Evolutionary conservation across 768 basidiomycete genomes (phyloP).

Genomic region (Leccinum disarticulatum): DNA sequence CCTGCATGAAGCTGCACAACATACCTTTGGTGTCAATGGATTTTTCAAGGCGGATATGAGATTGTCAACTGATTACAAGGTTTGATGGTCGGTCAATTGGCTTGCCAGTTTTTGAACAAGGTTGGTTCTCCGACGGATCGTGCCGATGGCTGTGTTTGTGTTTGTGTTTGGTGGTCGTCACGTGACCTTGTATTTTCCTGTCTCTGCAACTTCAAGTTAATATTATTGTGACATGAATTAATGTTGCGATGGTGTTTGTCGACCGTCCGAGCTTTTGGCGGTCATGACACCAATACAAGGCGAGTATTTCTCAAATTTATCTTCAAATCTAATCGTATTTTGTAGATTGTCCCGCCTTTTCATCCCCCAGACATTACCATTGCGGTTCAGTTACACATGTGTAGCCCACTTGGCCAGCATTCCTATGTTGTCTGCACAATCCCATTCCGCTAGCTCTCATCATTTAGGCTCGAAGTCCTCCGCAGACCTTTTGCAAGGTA

Average conservation of each 20-base stretch:
- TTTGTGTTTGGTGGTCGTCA: not conserved
- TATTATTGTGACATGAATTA: slow-evolving; percentile 51
- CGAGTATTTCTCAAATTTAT: slow-evolving; percentile 7
- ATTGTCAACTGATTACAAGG: slow-evolving; percentile 22
- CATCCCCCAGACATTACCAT: not conserved
- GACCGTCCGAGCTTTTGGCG: slow-evolving; percentile 48
- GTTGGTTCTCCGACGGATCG: slow-evolving; percentile 28
- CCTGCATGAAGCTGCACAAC: slow-evolving; percentile 21
- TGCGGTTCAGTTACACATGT: not conserved
- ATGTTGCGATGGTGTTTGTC: slow-evolving; percentile 74
- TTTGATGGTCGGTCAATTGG: slow-evolving; percentile 18
- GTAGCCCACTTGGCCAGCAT: not conserved
- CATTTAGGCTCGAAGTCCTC: not conserved
- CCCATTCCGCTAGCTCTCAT: not conserved
- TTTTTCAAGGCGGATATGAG: slow-evolving; percentile 78
- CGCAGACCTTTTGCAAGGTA: not conserved
- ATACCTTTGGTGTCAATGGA: slow-evolving; percentile 86
- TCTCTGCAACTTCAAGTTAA: not conserved
- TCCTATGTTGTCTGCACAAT: not conserved
- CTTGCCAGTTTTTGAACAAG: slow-evolving; percentile 31
- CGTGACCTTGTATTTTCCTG: not conserved
- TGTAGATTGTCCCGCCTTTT: slow-evolving; percentile 4
- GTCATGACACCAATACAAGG: slow-evolving; percentile 32
- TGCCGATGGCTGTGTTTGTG: slow-evolving; percentile 10
- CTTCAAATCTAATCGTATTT: not conserved